phyloP scores from a whole-genome alignment of 2,329 filamentous ascomycete species.

The Boeremia lycopersici region DNA sequence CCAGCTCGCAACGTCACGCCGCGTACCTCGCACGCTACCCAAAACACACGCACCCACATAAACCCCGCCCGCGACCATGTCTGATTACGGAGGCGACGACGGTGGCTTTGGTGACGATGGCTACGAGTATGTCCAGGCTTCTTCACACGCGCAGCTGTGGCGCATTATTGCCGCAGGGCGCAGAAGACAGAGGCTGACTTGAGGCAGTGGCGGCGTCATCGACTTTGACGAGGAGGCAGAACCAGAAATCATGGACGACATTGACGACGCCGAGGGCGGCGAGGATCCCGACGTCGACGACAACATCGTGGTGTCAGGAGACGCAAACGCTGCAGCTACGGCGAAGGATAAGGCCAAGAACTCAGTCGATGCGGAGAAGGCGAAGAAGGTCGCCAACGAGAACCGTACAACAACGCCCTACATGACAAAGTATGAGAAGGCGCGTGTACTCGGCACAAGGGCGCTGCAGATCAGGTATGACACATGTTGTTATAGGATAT shows the following conservation, averaged over 20 bases:
- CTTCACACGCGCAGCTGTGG: slow-evolving; percentile 11
- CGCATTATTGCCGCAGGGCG: slow-evolving; percentile 7
- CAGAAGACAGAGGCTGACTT: slow-evolving; percentile 20
- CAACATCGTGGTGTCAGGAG: slow-evolving; percentile 57
- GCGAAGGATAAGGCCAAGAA: slow-evolving; percentile 55
- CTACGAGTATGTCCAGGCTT: slow-evolving; percentile 35
- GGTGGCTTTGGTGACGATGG: slow-evolving; percentile 39
- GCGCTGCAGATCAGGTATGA: slow-evolving; percentile 92
- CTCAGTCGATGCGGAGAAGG: slow-evolving; percentile 62
- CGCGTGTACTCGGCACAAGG: slow-evolving; percentile 88
- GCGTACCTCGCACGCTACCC: neutral
- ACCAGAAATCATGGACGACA: slow-evolving; percentile 67
- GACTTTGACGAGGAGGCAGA: slow-evolving; percentile 67
- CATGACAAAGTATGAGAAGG: slow-evolving; percentile 99
- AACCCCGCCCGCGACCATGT: slow-evolving; percentile 44
- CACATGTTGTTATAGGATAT: neutral
- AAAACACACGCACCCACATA: neutral
- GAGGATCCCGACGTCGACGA: slow-evolving; percentile 46
- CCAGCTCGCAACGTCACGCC: slow-evolving; percentile 3
- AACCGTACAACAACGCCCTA: slow-evolving; percentile 93
- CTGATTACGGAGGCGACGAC: slow-evolving; percentile 54
- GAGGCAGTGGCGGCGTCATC: slow-evolving; percentile 46
- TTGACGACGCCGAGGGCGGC: slow-evolving; percentile 57
- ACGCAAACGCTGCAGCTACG: slow-evolving; percentile 56
- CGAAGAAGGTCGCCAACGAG: slow-evolving; percentile 90